Evolutionary conservation across 106 monocot genomes (phyloP).

Genomic region (Vanilla planifolia): DNA sequence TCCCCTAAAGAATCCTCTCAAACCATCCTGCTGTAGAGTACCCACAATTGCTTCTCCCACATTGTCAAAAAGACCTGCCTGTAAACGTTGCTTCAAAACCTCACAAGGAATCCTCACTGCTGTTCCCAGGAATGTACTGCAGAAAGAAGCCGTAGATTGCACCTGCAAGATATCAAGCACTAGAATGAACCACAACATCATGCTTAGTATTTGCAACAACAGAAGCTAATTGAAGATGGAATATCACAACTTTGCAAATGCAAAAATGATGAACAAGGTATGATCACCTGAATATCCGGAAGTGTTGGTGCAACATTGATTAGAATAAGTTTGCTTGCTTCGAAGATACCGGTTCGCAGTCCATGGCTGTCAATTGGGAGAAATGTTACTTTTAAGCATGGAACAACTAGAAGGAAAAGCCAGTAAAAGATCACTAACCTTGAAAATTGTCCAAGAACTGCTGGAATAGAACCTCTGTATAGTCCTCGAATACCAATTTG

Average conservation of each 20-base stretch:
- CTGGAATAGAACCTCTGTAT: slow-evolving; percentile 91
- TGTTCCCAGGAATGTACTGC: slow-evolving; percentile 80
- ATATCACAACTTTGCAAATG: not conserved
- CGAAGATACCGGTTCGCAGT: slow-evolving; percentile 92
- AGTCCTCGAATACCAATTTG: slow-evolving; percentile 84
- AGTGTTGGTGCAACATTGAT: slow-evolving; percentile 87
- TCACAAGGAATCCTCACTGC: slow-evolving; percentile 72
- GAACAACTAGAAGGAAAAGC: not conserved
- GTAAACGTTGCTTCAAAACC: slow-evolving; percentile 68
- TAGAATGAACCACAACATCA: not conserved
- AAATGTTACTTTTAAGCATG: slow-evolving; percentile 4
- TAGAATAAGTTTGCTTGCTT: slow-evolving; percentile 90
- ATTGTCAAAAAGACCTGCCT: slow-evolving; percentile 83
- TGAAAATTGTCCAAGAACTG: slow-evolving; percentile 96
- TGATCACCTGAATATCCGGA: slow-evolving; percentile 84
- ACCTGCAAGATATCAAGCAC: slow-evolving; percentile 27
- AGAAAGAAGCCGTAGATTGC: slow-evolving; percentile 73
- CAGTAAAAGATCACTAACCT: slow-evolving; percentile 38
- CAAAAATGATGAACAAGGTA: not conserved
- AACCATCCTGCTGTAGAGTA: slow-evolving; percentile 68
- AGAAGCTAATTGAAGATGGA: not conserved
- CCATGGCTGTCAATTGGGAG: slow-evolving; percentile 58
- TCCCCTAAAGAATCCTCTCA: slow-evolving; percentile 92
- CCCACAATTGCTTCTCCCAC: slow-evolving; percentile 93
- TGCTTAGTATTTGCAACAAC: not conserved